A percentile compares a stretch with the other conserved stretches of the same genome.
phyloP scores from a whole-genome alignment of 169 alveolate species.

The Condylostoma magnum region DNA sequence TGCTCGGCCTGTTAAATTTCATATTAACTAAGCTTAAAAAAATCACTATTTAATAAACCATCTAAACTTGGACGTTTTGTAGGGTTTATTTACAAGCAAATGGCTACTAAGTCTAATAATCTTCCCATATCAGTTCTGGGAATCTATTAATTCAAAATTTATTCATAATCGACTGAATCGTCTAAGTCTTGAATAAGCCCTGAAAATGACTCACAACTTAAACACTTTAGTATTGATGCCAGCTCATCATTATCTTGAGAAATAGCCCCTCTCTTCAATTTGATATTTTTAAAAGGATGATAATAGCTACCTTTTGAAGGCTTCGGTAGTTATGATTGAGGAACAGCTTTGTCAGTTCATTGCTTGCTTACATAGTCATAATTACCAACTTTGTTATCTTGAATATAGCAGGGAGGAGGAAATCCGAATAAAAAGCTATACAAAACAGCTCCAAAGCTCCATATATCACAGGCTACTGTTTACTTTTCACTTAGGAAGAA shows the following conservation, averaged over 20 bases:
- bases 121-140: constrained; percentile 62
- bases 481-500: constrained; percentile 37
- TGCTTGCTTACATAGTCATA: too few relatives aligned
- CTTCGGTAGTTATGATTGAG: too few relatives aligned
- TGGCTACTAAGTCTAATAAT: constrained; percentile 57
- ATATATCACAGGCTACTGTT: constrained; percentile 58
- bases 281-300: too few relatives aligned
- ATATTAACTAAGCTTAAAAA: constrained; percentile 37
- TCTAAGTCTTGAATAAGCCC: constrained; percentile 1
- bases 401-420: constrained; percentile 10
- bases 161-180: too few relatives aligned
- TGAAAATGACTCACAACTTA: constrained; percentile 8
- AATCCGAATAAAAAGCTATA: constrained; percentile 59
- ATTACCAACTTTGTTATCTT: neutral
- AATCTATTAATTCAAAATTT: too few relatives aligned
- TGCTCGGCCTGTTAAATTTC: constrained; percentile 46
- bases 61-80: constrained; percentile 58
- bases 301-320: too few relatives aligned
- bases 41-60: constrained; percentile 42
- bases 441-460: constrained; percentile 72
- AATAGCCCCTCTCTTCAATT: too few relatives aligned
- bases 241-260: too few relatives aligned
- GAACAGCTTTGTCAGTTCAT: too few relatives aligned
- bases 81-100: constrained; percentile 66
- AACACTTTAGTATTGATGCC: too few relatives aligned